Evolutionary conservation across 1,139 yeast species (phyloP).

Genomic region (Scheffersomyces lignicola): DNA sequence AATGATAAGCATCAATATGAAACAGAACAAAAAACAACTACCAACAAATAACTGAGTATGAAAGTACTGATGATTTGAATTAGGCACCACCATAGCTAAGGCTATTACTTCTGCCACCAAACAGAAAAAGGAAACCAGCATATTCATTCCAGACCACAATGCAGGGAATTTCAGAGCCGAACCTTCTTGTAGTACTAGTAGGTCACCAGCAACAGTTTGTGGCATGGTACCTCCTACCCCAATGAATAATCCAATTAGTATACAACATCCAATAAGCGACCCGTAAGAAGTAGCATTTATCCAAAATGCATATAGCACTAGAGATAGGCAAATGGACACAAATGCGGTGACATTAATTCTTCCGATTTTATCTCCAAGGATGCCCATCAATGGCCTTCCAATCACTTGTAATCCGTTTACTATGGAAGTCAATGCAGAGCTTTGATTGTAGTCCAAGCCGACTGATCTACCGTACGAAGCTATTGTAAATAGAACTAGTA

Average conservation of each 20-base stretch:
- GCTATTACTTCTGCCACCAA: constrained; percentile 44
- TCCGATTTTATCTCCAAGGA: constrained; percentile 51
- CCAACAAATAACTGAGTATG: constrained; percentile 57
- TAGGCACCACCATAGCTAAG: constrained; percentile 27
- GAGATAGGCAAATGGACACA: constrained; percentile 23
- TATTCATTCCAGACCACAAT: constrained; percentile 46
- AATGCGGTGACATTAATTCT: constrained; percentile 46
- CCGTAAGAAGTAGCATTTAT: constrained; percentile 50
- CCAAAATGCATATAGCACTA: constrained; percentile 44
- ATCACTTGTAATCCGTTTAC: constrained; percentile 54
- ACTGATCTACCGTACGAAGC: constrained; percentile 54
- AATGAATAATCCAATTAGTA: constrained; percentile 49
- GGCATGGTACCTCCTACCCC: constrained; percentile 64
- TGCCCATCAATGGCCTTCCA: constrained; percentile 61
- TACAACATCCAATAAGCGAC: constrained; percentile 48
- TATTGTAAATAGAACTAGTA: constrained; percentile 52
- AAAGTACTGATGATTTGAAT: constrained; percentile 39
- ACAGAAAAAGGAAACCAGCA: constrained; percentile 33
- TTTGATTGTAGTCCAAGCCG: constrained; percentile 41
- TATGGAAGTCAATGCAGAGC: constrained; percentile 54
- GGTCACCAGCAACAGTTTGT: constrained; percentile 56
- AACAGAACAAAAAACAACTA: constrained; percentile 17
- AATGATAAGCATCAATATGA: constrained; percentile 17
- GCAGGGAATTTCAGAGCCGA: constrained; percentile 43
- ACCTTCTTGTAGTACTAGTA: constrained; percentile 39